Evolutionary conservation across 1,139 yeast species (phyloP).

Genomic region (Oligophagozyma castellii): DNA sequence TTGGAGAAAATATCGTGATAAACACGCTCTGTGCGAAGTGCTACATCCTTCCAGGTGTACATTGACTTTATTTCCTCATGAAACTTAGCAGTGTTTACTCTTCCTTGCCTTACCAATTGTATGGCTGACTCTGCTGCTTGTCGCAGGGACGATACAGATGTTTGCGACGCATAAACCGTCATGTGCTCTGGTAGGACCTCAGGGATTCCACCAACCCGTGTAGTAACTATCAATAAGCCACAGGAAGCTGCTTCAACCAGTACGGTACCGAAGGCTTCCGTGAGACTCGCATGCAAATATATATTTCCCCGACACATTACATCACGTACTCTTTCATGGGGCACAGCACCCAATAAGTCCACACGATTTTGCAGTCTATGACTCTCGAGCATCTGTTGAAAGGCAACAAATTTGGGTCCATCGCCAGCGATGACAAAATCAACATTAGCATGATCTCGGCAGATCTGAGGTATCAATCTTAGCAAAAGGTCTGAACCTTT

Average conservation of each 20-base stretch:
- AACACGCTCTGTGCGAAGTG: slow-evolving; percentile 70
- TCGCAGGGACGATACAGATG: slow-evolving; percentile 63
- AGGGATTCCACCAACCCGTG: slow-evolving; percentile 95
- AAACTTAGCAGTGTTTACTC: slow-evolving; percentile 59
- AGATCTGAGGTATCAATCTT: slow-evolving; percentile 76
- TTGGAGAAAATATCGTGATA: slow-evolving; percentile 37
- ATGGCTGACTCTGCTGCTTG: slow-evolving; percentile 59
- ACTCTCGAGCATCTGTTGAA: slow-evolving; percentile 90
- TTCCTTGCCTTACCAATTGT: slow-evolving; percentile 36
- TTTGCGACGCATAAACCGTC: slow-evolving; percentile 83
- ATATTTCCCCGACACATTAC: slow-evolving; percentile 92
- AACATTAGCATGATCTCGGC: slow-evolving; percentile 49
- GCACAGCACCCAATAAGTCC: slow-evolving; percentile 68
- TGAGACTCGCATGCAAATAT: slow-evolving; percentile 82
- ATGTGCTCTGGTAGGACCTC: slow-evolving; percentile 88
- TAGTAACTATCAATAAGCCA: slow-evolving; percentile 85
- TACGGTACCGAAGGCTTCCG: slow-evolving; percentile 97
- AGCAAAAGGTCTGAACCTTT: slow-evolving; percentile 88
- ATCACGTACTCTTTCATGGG: slow-evolving; percentile 86
- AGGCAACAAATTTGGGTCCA: slow-evolving; percentile 87
- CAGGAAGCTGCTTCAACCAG: slow-evolving; percentile 96
- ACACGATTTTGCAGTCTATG: slow-evolving; percentile 81
- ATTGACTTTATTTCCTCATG: slow-evolving; percentile 66
- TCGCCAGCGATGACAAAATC: slow-evolving; percentile 86
- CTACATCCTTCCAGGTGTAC: slow-evolving; percentile 93